Conservation (phyloP, 2,329 filamentous ascomycete species). For the Cladophialophora yegresii region DNA sequence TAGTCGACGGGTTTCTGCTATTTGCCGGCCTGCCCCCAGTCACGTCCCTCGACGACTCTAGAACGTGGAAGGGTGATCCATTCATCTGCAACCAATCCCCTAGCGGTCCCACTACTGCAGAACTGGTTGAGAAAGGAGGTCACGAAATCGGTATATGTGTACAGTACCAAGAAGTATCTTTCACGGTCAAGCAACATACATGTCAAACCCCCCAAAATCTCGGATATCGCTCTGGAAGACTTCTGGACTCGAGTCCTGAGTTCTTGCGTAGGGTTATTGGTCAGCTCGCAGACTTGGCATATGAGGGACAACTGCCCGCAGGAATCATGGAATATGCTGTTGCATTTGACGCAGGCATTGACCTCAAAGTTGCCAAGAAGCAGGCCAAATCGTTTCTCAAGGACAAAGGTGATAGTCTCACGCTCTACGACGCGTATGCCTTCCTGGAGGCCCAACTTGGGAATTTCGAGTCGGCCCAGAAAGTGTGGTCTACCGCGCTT, state of each 20-base stretch:
- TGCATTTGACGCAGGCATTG: constrained; percentile 63
- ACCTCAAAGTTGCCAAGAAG: constrained; percentile 63
- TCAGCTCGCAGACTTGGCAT: constrained; percentile 53
- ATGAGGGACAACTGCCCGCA: constrained; percentile 45
- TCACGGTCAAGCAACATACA: not conserved
- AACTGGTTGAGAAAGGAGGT: not conserved
- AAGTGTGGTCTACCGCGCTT: constrained; percentile 69
- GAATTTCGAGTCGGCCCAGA: constrained; percentile 60
- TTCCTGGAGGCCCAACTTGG: constrained; percentile 66
- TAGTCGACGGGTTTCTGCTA: constrained; percentile 70
- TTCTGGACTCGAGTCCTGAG: constrained; percentile 40
- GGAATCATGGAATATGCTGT: constrained; percentile 69
- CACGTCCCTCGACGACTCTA: constrained; percentile 47
- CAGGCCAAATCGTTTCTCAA: constrained; percentile 74
- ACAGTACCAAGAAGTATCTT: constrained; percentile 5
- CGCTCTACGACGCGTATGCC: constrained; percentile 78
- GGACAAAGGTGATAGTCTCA: constrained; percentile 61
- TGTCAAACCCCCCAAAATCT: not conserved
- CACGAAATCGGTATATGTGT: not conserved
- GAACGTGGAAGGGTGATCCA: constrained; percentile 50
- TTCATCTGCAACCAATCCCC: constrained; percentile 69
- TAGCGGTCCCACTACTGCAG: constrained; percentile 41
- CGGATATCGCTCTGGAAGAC: not conserved
- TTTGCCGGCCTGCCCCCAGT: constrained; percentile 67
- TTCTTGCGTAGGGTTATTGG: constrained; percentile 60